Evolutionary conservation across 2,329 filamentous ascomycete species (phyloP).

Genomic region (Fusarium luffae): DNA sequence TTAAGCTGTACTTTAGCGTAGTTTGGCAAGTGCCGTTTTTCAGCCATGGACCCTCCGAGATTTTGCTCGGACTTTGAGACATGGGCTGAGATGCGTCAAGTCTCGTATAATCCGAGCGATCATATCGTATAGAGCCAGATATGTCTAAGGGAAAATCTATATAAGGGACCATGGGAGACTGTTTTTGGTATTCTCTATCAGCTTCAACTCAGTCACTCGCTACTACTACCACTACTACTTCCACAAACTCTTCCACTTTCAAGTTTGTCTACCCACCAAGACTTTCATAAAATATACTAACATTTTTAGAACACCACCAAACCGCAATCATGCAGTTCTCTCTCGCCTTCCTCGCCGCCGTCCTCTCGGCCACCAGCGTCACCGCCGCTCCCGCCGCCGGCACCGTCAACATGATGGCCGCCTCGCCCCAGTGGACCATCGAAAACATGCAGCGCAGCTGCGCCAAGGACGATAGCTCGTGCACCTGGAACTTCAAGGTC

Average conservation of each 20-base stretch:
- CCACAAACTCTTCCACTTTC: not conserved
- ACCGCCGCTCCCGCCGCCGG: slow-evolving; percentile 48
- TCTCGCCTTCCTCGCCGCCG: slow-evolving; percentile 49
- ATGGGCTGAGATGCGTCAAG: not conserved
- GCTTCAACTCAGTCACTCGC: slow-evolving; percentile 19
- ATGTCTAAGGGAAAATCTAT: not conserved
- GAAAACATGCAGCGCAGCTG: slow-evolving; percentile 54
- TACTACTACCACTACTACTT: not conserved
- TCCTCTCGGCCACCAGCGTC: slow-evolving; percentile 47
- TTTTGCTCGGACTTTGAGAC: not conserved
- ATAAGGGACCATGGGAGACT: not conserved
- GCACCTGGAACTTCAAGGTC: slow-evolving; percentile 58
- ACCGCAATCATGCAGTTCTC: slow-evolving; percentile 56
- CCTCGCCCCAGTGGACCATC: slow-evolving; percentile 55
- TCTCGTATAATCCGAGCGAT: not conserved
- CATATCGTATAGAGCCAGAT: too few relatives aligned
- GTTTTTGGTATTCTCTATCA: not conserved
- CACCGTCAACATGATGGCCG: slow-evolving; percentile 54
- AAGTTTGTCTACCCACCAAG: not conserved
- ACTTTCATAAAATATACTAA: not conserved
- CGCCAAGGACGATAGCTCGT: slow-evolving; percentile 51
- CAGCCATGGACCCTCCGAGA: slow-evolving; percentile 16
- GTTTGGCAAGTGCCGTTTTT: not conserved
- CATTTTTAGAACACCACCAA: not conserved
- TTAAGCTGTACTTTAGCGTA: not conserved